Evolutionary conservation across 78 protist genomes (phyloP), one percentile per base, ranked within the genome.

Genomic region (Goniomonas avonlea): DNA sequence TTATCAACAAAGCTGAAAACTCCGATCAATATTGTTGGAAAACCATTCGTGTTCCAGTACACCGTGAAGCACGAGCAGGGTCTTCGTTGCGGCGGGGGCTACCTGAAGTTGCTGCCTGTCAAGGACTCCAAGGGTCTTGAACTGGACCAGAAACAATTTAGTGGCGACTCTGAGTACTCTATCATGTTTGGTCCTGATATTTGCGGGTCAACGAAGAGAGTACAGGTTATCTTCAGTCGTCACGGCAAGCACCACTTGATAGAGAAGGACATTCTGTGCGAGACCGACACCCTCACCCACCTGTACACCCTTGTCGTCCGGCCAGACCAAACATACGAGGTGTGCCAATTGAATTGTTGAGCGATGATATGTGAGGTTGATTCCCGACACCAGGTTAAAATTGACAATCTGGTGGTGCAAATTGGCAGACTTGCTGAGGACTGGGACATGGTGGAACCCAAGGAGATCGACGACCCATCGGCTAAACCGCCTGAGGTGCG

Each of bases 311-410:
- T 93, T 50, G 32, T 87, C 61, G 48, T 97, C 74, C 13, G 63
- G 65, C 91, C 98, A 40, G 96, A 95, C 86, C 86, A 91, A 90
- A 90, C 94, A 35, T 97, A 94, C 91, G 91, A 85, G 65, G 91
- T 96, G 35, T n/a, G n/a, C n/a, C n/a, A n/a, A n/a, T n/a, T n/a
- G n/a, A n/a, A 55, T 75, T 82, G 73, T 39, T 81, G 83, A 92
- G 91, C 85, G 83, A 83, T 63, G 88, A 81, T 34, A n/a, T n/a
- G n/a, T n/a, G n/a, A n/a, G n/a, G n/a, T n/a, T n/a, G 68, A 41
- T 60, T 58, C 63, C 69, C 37, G 82, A 68, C 35, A 41, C 80
- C 50, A 83, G 56, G 91, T 95, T 34, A 61, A 39, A 27, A 82
- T 93, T 32, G 96, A 95, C 77, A 73, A 56, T 55, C 85, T 80